Evolutionary conservation across 1,284 basidiomycete genomes (phyloP), one percentile per base, ranked within the genome.

Genomic region (Pseudozyma tsukubaensis): DNA sequence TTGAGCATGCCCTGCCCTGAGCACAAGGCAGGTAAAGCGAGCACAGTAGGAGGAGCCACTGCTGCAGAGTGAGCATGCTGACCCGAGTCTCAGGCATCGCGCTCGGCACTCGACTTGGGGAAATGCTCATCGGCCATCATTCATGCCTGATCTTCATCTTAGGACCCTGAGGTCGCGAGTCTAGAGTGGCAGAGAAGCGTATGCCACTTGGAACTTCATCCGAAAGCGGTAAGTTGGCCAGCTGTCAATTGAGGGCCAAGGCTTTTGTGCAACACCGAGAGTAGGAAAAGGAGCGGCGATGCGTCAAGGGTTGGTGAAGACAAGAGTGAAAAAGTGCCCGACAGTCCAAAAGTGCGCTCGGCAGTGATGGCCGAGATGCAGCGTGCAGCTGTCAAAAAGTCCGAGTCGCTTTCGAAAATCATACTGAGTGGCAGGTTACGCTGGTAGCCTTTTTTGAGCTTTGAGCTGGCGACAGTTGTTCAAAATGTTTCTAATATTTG

Each of bases 281-380:
- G 19, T 59, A 24, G 4, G 42, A 49, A 36, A 19, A 29, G 24
- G 24, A 29, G 24, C 24, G 24, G 24, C 24, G 6, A 29, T 29
- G 24, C 6, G 24, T 29, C 24, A 29, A 29, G 24, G 24, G 24
- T 29, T 29, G 24, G 24, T 29, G 3, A 29, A 29, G 24, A 29
- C 24, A 36, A 34, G 7, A 35, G 40, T 13, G 49, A 10, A 32
- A 24, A 34, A 44, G 49, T 14, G 39, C 14, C 50, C n/a, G 39
- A 21, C 32, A 29, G 50, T 42, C 11, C 11, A 43, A n/a, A n/a
- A 52, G 37, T 21, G 39, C 16, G 66, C 66, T 69, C 66, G 66
- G 66, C 66, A 69, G 52, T 55, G 56, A 69, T 68, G 66, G 42
- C 66, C 66, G 66, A 69, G 66, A 59, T 69, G 66, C 66, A 69